Evolutionary conservation across 352 stramenopile species (phyloP).

Genomic region (Globisporangium viniferum): DNA sequence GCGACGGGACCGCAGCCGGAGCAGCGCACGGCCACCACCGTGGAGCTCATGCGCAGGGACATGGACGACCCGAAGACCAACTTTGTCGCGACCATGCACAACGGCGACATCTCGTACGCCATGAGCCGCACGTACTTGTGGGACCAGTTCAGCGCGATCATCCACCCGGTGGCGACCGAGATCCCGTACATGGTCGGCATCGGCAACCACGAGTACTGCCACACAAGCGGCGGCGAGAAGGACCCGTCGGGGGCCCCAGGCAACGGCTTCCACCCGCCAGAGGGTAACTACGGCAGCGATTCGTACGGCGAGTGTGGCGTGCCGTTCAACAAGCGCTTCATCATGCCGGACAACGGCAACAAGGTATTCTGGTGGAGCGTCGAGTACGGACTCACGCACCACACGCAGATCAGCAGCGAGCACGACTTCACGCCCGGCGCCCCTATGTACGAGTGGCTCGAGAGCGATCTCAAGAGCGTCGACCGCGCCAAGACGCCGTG

Average conservation of each 20-base stretch:
- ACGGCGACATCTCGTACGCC: slow-evolving; percentile 74
- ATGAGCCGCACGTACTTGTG: slow-evolving; percentile 49
- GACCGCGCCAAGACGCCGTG: slow-evolving; percentile 88
- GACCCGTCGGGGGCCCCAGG: slow-evolving; percentile 48
- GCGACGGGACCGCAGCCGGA: neutral
- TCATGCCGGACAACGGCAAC: slow-evolving; percentile 57
- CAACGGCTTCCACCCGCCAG: slow-evolving; percentile 46
- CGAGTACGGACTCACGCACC: slow-evolving; percentile 79
- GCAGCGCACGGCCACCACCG: slow-evolving; percentile 28
- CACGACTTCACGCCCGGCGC: slow-evolving; percentile 85
- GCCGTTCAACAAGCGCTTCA: slow-evolving; percentile 52
- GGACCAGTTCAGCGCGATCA: slow-evolving; percentile 67
- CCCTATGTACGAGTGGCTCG: slow-evolving; percentile 86
- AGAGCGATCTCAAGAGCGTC: slow-evolving; percentile 72
- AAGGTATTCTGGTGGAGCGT: slow-evolving; percentile 88
- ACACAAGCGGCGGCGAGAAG: slow-evolving; percentile 41
- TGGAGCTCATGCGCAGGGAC: slow-evolving; percentile 27
- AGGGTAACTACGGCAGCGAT: slow-evolving; percentile 62
- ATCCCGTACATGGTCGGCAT: slow-evolving; percentile 64
- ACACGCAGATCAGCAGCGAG: slow-evolving; percentile 88
- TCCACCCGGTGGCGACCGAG: slow-evolving; percentile 50
- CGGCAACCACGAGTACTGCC: slow-evolving; percentile 62
- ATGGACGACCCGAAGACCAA: slow-evolving; percentile 23
- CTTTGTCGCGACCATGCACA: slow-evolving; percentile 56
- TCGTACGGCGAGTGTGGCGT: slow-evolving; percentile 63